phyloP scores from a whole-genome alignment of 2,329 filamentous ascomycete species.

The Lasiodiplodia sp. region DNA sequence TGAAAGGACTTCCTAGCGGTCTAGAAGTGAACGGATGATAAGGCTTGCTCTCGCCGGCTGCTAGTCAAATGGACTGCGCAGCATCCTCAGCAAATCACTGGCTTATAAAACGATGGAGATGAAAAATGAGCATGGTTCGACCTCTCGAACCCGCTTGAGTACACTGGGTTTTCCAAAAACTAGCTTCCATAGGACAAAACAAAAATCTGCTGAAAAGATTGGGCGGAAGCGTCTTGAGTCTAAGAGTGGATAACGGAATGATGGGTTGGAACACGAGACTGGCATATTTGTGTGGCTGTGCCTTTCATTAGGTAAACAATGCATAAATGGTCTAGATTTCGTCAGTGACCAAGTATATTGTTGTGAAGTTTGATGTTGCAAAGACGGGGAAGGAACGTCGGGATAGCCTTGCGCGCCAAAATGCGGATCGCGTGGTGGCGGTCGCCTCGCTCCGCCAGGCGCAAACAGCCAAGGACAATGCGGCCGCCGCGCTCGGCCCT shows the following conservation, averaged over 20 bases:
- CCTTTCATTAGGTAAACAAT: not conserved
- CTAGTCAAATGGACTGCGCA: not conserved
- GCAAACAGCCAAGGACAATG: conserved; percentile 10
- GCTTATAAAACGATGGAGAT: not conserved
- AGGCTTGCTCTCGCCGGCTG: not conserved
- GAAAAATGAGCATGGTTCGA: not conserved
- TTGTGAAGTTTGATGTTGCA: not conserved
- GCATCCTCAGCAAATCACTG: not conserved
- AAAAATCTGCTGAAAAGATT: not conserved
- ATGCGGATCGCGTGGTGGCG: conserved; percentile 27
- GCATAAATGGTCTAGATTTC: not conserved
- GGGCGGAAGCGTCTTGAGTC: not conserved
- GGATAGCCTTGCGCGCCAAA: conserved; percentile 27
- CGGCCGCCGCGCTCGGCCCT: conserved; percentile 10
- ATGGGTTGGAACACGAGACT: not conserved
- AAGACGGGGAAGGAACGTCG: not conserved
- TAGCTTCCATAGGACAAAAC: not conserved
- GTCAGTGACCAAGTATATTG: no score
- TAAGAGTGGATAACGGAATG: not conserved
- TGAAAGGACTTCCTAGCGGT: not conserved
- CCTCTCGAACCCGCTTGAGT: not conserved
- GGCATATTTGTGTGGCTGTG: not conserved
- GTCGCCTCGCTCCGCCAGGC: conserved; percentile 21
- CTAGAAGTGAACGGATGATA: not conserved
- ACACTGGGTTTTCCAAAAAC: not conserved